Evolutionary conservation across 2,329 filamentous ascomycete genomes (phyloP).

Genomic region (Fusarium subglutinans): DNA sequence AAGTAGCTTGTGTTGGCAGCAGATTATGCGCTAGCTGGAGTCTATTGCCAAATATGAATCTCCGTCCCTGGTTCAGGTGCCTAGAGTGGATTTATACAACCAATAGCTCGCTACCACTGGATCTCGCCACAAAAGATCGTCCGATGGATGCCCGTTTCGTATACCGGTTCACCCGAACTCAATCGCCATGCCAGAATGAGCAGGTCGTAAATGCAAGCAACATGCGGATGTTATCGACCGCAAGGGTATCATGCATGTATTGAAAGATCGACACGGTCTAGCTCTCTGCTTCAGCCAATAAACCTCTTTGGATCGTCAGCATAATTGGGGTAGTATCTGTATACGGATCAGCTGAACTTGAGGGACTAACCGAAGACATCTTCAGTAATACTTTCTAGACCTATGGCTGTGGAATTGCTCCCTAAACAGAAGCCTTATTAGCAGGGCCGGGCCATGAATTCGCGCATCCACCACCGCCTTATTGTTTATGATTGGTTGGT

Average conservation of each 20-base stretch:
- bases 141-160: background rate
- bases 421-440: rapidly evolving
- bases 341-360: background rate
- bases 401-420: rapidly evolving
- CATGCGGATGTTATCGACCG: background rate
- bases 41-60: background rate
- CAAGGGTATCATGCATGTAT: background rate
- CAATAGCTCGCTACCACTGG: background rate
- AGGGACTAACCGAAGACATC: background rate
- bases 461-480: rapidly evolving
- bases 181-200: background rate
- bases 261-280: background rate
- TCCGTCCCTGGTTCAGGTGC: background rate
- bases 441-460: rapidly evolving
- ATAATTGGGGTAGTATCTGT: background rate
- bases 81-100: background rate
- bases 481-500: background rate
- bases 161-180: background rate
- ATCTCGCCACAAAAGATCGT: background rate
- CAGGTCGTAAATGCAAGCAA: background rate
- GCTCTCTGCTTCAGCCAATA: rapidly evolving
- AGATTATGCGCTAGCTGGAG: background rate
- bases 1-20: rapidly evolving
- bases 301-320: rapidly evolving
- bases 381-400: rapidly evolving